Base-by-base conservation (phyloP, 106 monocot genomes). In the Dendrobium officinale region DNA sequence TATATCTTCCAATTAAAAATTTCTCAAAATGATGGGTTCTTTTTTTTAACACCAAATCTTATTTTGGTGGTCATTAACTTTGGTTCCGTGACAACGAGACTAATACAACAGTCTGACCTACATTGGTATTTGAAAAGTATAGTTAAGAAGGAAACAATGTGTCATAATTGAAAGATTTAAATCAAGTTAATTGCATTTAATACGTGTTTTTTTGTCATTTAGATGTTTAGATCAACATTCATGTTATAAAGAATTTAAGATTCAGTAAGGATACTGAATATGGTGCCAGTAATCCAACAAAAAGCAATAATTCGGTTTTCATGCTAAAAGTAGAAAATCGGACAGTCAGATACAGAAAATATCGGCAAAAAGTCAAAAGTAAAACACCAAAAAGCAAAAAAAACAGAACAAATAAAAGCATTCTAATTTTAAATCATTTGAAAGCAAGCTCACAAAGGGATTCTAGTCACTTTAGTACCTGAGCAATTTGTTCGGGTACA, bases 401-500 rank as follows among this genome's bases (percentile, higher is more conserved):
- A 22, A 27, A 4, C 6, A 29, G 16, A 54, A 29, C 40, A 31
- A 10, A 77, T 77, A 33, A 70, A 33, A 70, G 70, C 31, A 70
- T 37, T 2, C 31, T 37, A 33, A 70, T 31, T 70, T 70, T 70
- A 70, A 33, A 33, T 8, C 13, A 70, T 31, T 70, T 70, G 33
- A 70, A 33, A 70, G 10, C 8, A 27, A 70, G 22, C 70, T 70
- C 70, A 27, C 8, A 70, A 10, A 33, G 33, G 9, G 33, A 1
- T 70, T 27, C 77, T 44, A 42, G 74, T 74, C 74, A 74, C 43
- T 43, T 20, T 43, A 56, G 41, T 85, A 95, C 93, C 86, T 91
- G 82, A 77, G 89, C 85, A 82, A 97, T 82, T 67, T 92, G 20
- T 55, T 92, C 87, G 77, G 97, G 97, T 72, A 92, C 80, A 72